phyloP scores from a whole-genome alignment of 2,329 filamentous ascomycete genomes.

The Colletotrichum sidae region DNA sequence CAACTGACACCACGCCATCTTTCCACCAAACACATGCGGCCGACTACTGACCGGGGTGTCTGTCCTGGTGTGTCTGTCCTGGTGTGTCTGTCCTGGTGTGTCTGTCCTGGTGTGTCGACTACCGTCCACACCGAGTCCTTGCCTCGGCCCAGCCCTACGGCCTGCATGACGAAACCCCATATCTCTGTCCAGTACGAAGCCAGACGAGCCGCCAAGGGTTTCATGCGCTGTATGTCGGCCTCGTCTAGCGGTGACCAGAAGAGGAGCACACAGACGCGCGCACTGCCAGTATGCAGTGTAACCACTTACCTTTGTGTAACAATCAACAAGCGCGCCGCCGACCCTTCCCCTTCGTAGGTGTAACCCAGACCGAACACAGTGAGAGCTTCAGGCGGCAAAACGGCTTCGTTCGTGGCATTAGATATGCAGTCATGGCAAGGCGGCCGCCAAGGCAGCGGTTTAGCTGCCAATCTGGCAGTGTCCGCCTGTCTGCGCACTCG shows the following conservation, averaged over 20 bases:
- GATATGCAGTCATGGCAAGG: conserved; percentile 21
- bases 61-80: not conserved
- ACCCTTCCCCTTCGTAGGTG: not conserved
- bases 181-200: too few relatives aligned
- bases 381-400: too few relatives aligned
- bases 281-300: conserved; percentile 15
- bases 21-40: not conserved
- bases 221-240: not conserved
- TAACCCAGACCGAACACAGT: conserved; percentile 1
- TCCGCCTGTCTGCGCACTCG: not conserved
- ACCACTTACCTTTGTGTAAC: not conserved
- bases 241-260: not conserved
- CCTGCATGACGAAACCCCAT: conserved; percentile 2
- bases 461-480: not conserved
- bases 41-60: not conserved
- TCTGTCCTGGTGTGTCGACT: not conserved
- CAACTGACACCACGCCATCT: not conserved
- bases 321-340: not conserved
- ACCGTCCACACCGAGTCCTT: not conserved
- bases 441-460: conserved; percentile 11
- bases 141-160: conserved; percentile 29
- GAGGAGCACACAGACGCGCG: not conserved
- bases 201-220: not conserved
- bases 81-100: not conserved
- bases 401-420: not conserved